Conservation (phyloP, 169 alveolate species). For the Perkinsus marinus region DNA sequence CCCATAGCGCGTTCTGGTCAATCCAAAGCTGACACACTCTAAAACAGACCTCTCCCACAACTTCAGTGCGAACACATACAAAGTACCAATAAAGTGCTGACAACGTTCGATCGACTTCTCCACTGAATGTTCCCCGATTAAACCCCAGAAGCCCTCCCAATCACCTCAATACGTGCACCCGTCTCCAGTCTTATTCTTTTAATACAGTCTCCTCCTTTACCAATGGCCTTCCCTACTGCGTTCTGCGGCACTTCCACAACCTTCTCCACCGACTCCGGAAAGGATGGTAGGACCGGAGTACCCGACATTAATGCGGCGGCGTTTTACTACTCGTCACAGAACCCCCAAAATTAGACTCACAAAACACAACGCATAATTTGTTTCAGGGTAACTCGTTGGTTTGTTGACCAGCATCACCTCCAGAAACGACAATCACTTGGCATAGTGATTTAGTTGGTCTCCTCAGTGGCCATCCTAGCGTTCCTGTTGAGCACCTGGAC, state of each 20-base stretch:
- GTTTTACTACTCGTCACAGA: too few species aligned
- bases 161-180: background rate
- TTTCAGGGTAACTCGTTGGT: background rate
- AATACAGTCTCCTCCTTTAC: background rate
- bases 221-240: background rate
- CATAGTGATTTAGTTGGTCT: background rate
- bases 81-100: too few species aligned
- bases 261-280: background rate
- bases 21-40: too few species aligned
- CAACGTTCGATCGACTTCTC: too few species aligned
- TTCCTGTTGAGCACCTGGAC: constrained; percentile 72
- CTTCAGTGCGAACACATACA: too few species aligned
- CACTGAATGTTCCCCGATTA: too few species aligned
- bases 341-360: background rate
- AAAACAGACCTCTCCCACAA: too few species aligned
- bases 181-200: background rate
- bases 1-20: too few species aligned
- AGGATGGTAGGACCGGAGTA: background rate
- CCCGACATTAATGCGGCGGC: background rate
- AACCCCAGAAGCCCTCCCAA: background rate
- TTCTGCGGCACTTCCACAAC: background rate
- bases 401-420: background rate
- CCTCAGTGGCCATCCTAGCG: constrained; percentile 43
- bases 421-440: background rate
- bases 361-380: background rate